Conservation (phyloP, 192 early-diverging fungal genomes). For the Gamsiella multidivaricata region DNA sequence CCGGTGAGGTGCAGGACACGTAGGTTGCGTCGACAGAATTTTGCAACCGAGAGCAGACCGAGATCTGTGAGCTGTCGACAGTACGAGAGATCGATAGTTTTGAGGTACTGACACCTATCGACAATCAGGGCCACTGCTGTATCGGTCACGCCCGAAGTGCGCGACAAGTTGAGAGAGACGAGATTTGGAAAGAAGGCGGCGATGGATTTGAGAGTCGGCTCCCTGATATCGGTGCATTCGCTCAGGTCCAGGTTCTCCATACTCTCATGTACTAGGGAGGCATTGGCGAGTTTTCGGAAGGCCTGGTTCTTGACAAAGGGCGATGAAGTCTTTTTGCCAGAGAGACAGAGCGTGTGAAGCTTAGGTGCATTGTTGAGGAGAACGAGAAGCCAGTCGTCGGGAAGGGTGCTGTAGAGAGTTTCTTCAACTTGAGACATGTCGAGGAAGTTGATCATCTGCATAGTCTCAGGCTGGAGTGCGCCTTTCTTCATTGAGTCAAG, state of each 20-base stretch:
- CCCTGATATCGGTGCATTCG: constrained; percentile 40
- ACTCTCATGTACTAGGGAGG: constrained; percentile 10
- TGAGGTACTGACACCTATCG: constrained; percentile 40
- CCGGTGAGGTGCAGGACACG: constrained; percentile 54
- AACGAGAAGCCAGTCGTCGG: constrained; percentile 45
- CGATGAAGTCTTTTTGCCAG: constrained; percentile 43
- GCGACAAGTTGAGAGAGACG: constrained; percentile 30
- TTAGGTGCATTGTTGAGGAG: constrained; percentile 35
- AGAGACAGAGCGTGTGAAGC: constrained; percentile 36
- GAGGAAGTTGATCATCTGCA: constrained; percentile 16
- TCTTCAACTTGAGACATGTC: constrained; percentile 42
- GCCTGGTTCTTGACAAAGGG: constrained; percentile 35
- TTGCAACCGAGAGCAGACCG: constrained; percentile 39
- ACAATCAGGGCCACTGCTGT: constrained; percentile 35
- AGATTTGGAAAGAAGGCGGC: constrained; percentile 35
- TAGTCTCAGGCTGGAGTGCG: constrained; percentile 2
- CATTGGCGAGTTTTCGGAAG: constrained; percentile 33
- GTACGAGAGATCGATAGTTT: constrained; percentile 42
- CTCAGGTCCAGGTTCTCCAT: constrained; percentile 37
- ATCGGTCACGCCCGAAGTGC: constrained; percentile 47
- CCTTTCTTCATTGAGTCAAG: constrained; percentile 10
- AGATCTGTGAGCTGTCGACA: constrained; percentile 37
- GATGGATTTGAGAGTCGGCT: constrained; percentile 29
- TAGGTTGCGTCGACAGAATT: constrained; percentile 45
- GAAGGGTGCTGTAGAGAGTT: constrained; percentile 36